Evolutionary conservation across 2,329 filamentous ascomycete genomes (phyloP).

Genomic region (Claviceps maximensis): DNA sequence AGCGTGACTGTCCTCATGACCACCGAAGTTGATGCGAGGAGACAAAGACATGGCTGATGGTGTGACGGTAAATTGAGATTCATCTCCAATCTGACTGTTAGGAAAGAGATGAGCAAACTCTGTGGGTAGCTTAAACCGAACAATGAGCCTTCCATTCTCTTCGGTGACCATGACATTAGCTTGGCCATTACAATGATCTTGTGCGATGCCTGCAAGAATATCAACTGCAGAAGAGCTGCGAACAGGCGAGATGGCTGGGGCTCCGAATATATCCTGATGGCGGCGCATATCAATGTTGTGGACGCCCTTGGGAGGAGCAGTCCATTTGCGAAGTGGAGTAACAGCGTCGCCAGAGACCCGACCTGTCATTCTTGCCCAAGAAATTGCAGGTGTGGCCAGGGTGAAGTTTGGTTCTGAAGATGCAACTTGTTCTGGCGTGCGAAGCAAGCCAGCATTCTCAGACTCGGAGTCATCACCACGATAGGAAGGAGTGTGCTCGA

Average conservation of each 20-base stretch:
- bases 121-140: conserved; percentile 25
- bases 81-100: conserved; percentile 15
- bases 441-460: not conserved
- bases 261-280: conserved; percentile 23
- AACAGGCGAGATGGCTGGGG: conserved; percentile 7
- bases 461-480: not conserved
- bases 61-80: conserved; percentile 12
- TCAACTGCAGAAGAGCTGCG: conserved; percentile 10
- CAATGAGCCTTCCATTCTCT: conserved; percentile 19
- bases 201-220: conserved; percentile 16
- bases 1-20: not conserved
- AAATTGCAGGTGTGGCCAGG: conserved; percentile 8
- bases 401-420: not conserved
- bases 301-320: conserved; percentile 11
- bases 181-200: conserved; percentile 14
- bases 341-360: conserved; percentile 1
- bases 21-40: conserved; percentile 10
- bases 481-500: not conserved
- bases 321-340: conserved; percentile 2
- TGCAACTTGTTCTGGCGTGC: conserved; percentile 1
- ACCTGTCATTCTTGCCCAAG: conserved; percentile 8
- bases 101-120: conserved; percentile 19
- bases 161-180: conserved; percentile 19
- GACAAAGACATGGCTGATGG: conserved; percentile 14
- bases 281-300: conserved; percentile 23